These are phyloP conservation scores for Clavariopsis aquatica DNA, from an alignment of 495 filamentous ascomycete species.

Conservation along the genomic window DNA sequence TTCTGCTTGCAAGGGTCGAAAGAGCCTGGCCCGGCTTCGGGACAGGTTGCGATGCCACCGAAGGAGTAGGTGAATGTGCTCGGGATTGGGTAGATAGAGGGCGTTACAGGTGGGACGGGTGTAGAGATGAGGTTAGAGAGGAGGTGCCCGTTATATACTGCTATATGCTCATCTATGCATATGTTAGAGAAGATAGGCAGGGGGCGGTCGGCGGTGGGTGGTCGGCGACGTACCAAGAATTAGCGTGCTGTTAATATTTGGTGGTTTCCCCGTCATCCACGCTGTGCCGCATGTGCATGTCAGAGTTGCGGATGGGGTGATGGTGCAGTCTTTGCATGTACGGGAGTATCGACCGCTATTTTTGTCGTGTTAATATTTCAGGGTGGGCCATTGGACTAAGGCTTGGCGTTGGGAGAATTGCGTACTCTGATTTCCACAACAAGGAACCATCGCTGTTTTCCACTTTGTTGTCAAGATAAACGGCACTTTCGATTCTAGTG, in stretches of 20 bases:
- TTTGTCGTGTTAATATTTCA: neutral
- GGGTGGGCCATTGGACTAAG: too few relatives aligned
- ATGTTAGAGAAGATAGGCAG: neutral
- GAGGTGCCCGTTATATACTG: constrained; percentile 10
- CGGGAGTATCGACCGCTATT: neutral
- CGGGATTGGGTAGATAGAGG: constrained; percentile 6
- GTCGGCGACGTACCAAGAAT: neutral
- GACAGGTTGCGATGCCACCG: constrained; percentile 1
- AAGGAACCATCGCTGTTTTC: constrained; percentile 2
- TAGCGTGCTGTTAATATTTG: neutral
- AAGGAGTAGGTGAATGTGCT: neutral
- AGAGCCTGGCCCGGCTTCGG: neutral
- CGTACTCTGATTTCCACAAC: neutral
- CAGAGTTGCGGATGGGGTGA: neutral
- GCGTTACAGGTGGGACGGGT: neutral
- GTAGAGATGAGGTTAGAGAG: constrained; percentile 6
- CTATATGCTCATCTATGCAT: constrained; percentile 5
- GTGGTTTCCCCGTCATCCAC: neutral
- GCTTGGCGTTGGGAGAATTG: too few relatives aligned
- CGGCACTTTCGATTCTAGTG: constrained; percentile 12
- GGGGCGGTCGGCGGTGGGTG: neutral
- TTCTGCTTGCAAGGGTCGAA: neutral
- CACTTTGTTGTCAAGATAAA: constrained; percentile 13
- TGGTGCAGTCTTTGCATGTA: neutral
- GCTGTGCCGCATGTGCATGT: neutral